Base-by-base conservation (phyloP, 2,329 filamentous ascomycete genomes). In the Phyllosticta citribraziliensis region DNA sequence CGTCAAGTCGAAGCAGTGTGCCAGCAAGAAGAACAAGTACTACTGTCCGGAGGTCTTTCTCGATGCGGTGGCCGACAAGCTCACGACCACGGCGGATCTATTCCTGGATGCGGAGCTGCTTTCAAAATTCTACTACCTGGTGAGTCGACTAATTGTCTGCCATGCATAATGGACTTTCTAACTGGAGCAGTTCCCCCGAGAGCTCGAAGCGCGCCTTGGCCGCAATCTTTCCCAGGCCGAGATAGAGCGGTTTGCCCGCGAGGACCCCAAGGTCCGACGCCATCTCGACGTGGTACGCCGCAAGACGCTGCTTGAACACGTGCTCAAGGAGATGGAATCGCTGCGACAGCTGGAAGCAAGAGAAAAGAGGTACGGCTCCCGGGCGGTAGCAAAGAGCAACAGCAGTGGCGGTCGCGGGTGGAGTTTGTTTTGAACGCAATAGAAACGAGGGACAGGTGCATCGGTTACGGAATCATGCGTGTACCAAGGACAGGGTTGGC, bases 21-120 rank as follows among this genome's bases (percentile, higher is more conserved):
- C 86, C 63, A 84, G 79, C 66, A 81, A 87, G 66, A 87, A 88
- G 70, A 96, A 96, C 79, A 97, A 97, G 78, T 97, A 97, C 76
- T 85, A 94, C 76, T 99, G 94, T 70, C 94, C 94, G 0, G 94
- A 99, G 72, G 84, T 99, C 17, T 99, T 99, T 79, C 84, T 99
- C n/a, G 92, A 99, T 69, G 91, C 95, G 2, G 94, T 96, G 1
- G 92, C 94, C 1, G 90, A 92, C 67, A 97, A 97, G 75, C 83
- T 99, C 56, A 95, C 93, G 2, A 88, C 91, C 1, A 99, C 94
- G 0, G 93, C 94, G 2, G 94, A 99, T 9, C 84, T 99, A 0
- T 99, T 99, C 80, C 83, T 99, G 30, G 97, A 99, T 70, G 94
- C 97, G 11, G 95, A 99, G 76, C 82, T 99, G 20, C 83, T 99